These are phyloP conservation scores for Amauroascus niger DNA, from an alignment of 2,329 filamentous ascomycete species.

Conservation along the genomic window DNA sequence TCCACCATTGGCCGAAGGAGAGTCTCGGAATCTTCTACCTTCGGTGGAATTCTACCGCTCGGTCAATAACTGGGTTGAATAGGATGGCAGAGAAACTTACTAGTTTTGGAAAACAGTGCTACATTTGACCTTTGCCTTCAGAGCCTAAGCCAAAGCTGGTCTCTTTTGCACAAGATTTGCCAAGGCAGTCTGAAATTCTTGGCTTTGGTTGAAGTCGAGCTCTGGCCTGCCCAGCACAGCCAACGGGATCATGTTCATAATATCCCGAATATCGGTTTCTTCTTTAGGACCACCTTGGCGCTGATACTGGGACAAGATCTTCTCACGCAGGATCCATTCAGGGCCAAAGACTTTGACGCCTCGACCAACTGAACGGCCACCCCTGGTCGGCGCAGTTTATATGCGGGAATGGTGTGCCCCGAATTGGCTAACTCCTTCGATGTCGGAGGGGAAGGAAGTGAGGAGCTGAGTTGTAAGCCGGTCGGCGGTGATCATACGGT, in stretches of 20 bases:
- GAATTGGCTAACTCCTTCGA: no score
- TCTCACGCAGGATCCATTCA: conserved; percentile 20
- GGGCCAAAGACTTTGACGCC: conserved; percentile 17
- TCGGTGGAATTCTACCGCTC: no score
- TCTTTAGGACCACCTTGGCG: conserved; percentile 16
- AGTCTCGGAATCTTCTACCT: no score
- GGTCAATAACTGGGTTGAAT: no score
- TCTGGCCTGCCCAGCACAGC: conserved; percentile 14
- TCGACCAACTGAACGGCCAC: no score
- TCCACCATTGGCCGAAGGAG: no score
- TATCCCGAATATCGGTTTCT: conserved; percentile 16
- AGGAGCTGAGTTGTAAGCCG: conserved; percentile 11
- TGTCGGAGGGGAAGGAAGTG: neutral
- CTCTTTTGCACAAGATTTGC: conserved; percentile 16
- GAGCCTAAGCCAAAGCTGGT: conserved; percentile 12
- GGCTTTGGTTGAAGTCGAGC: conserved; percentile 18
- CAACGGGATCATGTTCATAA: conserved; percentile 11
- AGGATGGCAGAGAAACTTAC: no score
- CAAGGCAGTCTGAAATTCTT: conserved; percentile 16
- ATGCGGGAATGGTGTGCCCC: no score
- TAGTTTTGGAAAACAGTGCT: no score
- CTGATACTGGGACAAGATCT: conserved; percentile 19
- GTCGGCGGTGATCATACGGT: conserved; percentile 15
- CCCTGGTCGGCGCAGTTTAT: no score
- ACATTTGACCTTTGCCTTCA: conserved; percentile 19